Evolutionary conservation across 2,329 filamentous ascomycete species (phyloP).

Genomic region (Neurospora sp.): DNA sequence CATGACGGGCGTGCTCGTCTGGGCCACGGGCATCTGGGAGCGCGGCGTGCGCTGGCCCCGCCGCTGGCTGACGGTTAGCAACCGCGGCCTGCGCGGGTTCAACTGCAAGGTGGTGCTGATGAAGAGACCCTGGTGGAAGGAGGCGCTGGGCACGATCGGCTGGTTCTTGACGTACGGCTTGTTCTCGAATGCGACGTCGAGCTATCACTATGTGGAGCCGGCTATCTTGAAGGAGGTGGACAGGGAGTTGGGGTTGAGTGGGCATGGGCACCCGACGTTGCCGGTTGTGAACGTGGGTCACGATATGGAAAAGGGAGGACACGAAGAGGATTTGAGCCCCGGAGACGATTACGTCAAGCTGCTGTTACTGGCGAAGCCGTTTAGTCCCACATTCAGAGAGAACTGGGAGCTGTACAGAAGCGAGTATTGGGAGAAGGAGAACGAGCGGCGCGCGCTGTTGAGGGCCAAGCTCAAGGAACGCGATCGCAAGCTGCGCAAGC

Average conservation of each 20-base stretch:
- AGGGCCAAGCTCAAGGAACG: conserved; percentile 59
- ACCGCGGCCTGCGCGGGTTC: conserved; percentile 81
- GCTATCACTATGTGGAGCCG: conserved; percentile 70
- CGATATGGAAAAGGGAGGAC: conserved; percentile 55
- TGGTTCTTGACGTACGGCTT: conserved; percentile 72
- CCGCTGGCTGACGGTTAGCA: conserved; percentile 81
- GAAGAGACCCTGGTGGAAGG: conserved; percentile 71
- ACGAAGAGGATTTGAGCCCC: conserved; percentile 83
- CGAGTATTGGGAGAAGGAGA: conserved; percentile 96
- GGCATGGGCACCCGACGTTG: conserved; percentile 29
- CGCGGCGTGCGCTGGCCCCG: conserved; percentile 89
- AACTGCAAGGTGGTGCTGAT: conserved; percentile 95
- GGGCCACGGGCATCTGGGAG: conserved; percentile 95
- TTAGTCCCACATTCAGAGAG: conserved; percentile 87
- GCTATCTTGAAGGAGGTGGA: conserved; percentile 49
- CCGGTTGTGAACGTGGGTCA: conserved; percentile 23
- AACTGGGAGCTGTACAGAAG: conserved; percentile 93
- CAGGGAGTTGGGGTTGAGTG: conserved; percentile 41
- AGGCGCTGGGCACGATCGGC: conserved; percentile 59
- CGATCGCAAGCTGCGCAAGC: conserved; percentile 57
- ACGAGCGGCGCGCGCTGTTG: conserved; percentile 71
- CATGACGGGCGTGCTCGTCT: conserved; percentile 77
- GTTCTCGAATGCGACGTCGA: conserved; percentile 59
- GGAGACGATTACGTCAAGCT: conserved; percentile 91
- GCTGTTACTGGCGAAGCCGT: conserved; percentile 83